A percentile compares a stretch with the other conserved stretches of the same genome.
phyloP scores from a whole-genome alignment of 371 early-diverging fungal species.

The Mortierella sp. region DNA sequence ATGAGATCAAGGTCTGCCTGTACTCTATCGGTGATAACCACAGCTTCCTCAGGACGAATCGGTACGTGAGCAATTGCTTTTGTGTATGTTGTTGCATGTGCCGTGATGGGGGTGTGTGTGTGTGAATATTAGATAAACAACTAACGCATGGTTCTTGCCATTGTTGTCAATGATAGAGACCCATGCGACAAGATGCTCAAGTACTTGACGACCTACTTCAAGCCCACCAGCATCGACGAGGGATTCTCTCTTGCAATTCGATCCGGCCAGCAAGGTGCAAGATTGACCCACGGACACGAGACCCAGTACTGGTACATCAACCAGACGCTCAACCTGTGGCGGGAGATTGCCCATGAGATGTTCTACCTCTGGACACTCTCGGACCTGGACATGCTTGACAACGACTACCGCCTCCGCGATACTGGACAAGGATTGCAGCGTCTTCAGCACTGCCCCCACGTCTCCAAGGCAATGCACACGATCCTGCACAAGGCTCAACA shows the following conservation, averaged over 20 bases:
- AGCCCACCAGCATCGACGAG: slow-evolving; percentile 66
- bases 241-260: slow-evolving; percentile 86
- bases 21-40: slow-evolving; percentile 97
- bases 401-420: slow-evolving; percentile 89
- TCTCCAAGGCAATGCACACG: slow-evolving; percentile 88
- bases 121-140: background rate
- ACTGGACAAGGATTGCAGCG: slow-evolving; percentile 98
- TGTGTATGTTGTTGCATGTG: background rate
- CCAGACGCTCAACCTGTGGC: slow-evolving; percentile 95
- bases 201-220: slow-evolving; percentile 78
- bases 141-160: background rate
- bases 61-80: slow-evolving; percentile 57
- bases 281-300: slow-evolving; percentile 92
- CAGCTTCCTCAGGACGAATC: slow-evolving; percentile 88
- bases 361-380: slow-evolving; percentile 95
- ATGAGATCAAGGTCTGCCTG: slow-evolving; percentile 88
- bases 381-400: slow-evolving; percentile 88
- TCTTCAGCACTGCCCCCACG: slow-evolving; percentile 85
- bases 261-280: slow-evolving; percentile 87
- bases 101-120: background rate
- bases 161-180: slow-evolving; percentile 69
- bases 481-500: slow-evolving; percentile 91
- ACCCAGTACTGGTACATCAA: slow-evolving; percentile 95
- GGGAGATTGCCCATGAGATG: slow-evolving; percentile 96
- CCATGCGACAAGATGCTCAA: slow-evolving; percentile 95